phyloP scores from a whole-genome alignment of 1,139 yeast species.

The Diutina catenulata region DNA sequence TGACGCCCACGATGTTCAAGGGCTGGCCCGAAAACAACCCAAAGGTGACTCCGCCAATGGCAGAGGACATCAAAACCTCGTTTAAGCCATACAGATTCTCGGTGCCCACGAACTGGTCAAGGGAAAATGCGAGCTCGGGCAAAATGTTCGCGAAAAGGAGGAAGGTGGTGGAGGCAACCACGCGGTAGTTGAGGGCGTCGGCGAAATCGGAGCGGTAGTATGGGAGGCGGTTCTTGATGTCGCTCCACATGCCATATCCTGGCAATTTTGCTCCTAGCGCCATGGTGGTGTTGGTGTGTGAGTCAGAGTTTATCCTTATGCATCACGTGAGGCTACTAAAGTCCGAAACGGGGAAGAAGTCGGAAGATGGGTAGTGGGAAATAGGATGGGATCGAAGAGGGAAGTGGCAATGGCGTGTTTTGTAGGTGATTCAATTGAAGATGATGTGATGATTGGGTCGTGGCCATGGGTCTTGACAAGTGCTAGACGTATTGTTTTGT shows the following conservation, averaged over 20 bases:
- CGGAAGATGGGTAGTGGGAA: too few relatives aligned
- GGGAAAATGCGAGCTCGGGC: constrained; percentile 95
- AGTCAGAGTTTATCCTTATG: too few relatives aligned
- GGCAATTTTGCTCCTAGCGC: too few relatives aligned
- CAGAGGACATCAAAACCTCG: constrained; percentile 74
- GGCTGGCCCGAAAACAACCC: constrained; percentile 88
- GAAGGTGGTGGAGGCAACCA: constrained; percentile 73
- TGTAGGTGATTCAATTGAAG: too few relatives aligned
- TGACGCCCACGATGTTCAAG: constrained; percentile 91
- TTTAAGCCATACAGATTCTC: constrained; percentile 81
- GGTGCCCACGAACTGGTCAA: constrained; percentile 91
- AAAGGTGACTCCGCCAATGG: constrained; percentile 81
- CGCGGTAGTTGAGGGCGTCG: constrained; percentile 79
- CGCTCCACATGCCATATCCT: constrained; percentile 40
- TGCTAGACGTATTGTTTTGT: too few relatives aligned
- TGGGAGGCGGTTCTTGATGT: constrained; percentile 47
- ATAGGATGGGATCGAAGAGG: too few relatives aligned
- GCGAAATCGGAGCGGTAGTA: constrained; percentile 65
- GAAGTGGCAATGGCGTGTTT: too few relatives aligned
- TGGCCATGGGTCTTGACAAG: too few relatives aligned
- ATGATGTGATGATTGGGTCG: too few relatives aligned
- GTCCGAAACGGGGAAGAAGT: too few relatives aligned
- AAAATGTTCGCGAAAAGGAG: constrained; percentile 81
- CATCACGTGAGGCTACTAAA: too few relatives aligned
- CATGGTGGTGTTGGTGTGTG: too few relatives aligned